Evolutionary conservation across 495 filamentous ascomycete genomes (phyloP).

Genomic region (Aspergillus ostianus): DNA sequence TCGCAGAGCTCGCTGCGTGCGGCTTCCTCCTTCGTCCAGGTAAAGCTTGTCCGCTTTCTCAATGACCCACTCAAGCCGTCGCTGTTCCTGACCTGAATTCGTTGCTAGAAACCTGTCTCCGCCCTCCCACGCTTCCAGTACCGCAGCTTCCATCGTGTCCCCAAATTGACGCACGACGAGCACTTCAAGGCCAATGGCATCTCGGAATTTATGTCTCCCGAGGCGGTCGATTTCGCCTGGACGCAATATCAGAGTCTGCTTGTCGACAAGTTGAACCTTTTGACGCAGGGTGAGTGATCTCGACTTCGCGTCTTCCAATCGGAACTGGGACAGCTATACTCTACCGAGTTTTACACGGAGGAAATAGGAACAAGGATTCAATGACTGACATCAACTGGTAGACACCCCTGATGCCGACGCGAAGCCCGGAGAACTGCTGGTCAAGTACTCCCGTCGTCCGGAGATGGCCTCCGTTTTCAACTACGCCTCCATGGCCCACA

Average conservation of each 20-base stretch:
- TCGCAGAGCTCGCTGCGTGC: conserved; percentile 51
- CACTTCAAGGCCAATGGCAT: conserved; percentile 58
- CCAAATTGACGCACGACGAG: conserved; percentile 54
- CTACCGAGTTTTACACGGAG: not conserved
- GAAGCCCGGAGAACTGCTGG: conserved; percentile 63
- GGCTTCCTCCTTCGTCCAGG: conserved; percentile 34
- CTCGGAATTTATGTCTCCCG: conserved; percentile 61
- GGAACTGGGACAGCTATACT: not conserved
- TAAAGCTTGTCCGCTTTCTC: conserved; percentile 18
- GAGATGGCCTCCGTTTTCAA: conserved; percentile 81
- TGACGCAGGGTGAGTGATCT: conserved; percentile 63
- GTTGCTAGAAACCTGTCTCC: conserved; percentile 39
- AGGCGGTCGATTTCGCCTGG: conserved; percentile 74
- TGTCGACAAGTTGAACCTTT: conserved; percentile 69
- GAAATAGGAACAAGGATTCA: not conserved
- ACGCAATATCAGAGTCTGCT: conserved; percentile 73
- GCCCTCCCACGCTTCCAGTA: conserved; percentile 42
- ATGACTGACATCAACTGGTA: conserved; percentile 14
- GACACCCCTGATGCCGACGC: conserved; percentile 57
- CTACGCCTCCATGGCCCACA: conserved; percentile 90
- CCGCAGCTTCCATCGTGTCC: conserved; percentile 55
- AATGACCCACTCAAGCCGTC: not conserved
- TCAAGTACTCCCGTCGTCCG: conserved; percentile 76
- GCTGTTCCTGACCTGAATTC: conserved; percentile 23
- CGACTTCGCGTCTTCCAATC: conserved; percentile 9